Conservation (phyloP, 148 eudicot species). For the Chenopodium suecicum region DNA sequence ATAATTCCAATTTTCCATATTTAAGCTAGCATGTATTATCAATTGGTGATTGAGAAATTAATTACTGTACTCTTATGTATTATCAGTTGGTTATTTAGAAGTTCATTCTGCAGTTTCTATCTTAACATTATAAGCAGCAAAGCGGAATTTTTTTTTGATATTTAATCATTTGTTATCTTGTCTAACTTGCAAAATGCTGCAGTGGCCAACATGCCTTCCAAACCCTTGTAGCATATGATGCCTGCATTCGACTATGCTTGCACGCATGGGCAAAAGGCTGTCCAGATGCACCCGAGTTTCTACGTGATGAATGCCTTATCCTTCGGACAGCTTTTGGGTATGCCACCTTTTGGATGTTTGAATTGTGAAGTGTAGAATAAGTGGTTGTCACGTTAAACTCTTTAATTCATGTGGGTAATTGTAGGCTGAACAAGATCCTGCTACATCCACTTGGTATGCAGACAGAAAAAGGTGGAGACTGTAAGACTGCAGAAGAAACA, state of each 20-base stretch:
- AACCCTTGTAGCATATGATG: conserved; percentile 78
- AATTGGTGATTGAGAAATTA: neutral
- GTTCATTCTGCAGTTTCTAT: no score
- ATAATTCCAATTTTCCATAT: neutral
- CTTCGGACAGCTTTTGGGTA: conserved; percentile 88
- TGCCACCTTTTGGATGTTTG: conserved; percentile 10
- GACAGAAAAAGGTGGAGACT: conserved; percentile 26
- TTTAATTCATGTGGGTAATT: neutral
- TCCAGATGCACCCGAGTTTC: conserved; percentile 78
- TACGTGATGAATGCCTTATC: conserved; percentile 67
- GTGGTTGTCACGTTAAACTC: neutral
- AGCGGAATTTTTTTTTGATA: neutral
- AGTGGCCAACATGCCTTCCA: conserved; percentile 84
- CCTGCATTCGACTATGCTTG: conserved; percentile 76
- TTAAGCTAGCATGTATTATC: no score
- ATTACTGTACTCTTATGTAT: neutral
- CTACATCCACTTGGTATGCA: conserved; percentile 64
- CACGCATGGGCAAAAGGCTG: conserved; percentile 81
- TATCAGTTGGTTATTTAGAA: no score
- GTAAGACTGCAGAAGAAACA: conserved; percentile 40
- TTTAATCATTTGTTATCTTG: neutral
- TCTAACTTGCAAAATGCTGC: conserved; percentile 19
- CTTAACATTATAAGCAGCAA: neutral
- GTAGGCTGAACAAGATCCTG: conserved; percentile 66
- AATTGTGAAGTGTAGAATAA: neutral